A percentile compares a stretch with the other conserved stretches of the same genome.
Conservation (phyloP, 1,139 yeast species). For the Candida glucosophila region DNA sequence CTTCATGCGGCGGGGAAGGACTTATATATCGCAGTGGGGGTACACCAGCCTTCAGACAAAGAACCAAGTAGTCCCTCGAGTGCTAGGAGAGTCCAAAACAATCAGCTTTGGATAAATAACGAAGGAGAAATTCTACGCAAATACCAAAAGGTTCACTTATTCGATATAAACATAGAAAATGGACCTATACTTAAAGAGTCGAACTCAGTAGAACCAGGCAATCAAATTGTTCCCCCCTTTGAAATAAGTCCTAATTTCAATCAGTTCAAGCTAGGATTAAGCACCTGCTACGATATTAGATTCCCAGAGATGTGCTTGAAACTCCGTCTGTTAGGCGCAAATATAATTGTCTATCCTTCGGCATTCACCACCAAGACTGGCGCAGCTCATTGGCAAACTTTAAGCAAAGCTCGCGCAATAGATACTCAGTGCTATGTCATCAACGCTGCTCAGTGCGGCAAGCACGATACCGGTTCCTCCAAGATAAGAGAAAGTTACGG, state of each 20-base stretch:
- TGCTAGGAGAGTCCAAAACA: conserved; percentile 49
- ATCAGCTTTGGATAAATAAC: conserved; percentile 61
- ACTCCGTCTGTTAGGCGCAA: conserved; percentile 65
- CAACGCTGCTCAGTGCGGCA: conserved; percentile 88
- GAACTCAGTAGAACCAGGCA: conserved; percentile 76
- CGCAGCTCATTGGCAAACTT: conserved; percentile 76
- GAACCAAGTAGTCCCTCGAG: conserved; percentile 4
- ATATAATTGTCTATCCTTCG: conserved; percentile 73
- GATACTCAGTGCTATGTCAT: conserved; percentile 83
- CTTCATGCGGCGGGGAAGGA: conserved; percentile 10
- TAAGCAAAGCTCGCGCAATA: conserved; percentile 78
- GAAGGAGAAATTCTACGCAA: conserved; percentile 55
- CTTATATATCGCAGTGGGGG: conserved; percentile 47
- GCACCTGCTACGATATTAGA: conserved; percentile 81
- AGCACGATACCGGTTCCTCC: conserved; percentile 41
- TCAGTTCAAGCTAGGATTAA: conserved; percentile 57
- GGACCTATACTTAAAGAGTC: conserved; percentile 74
- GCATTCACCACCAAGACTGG: conserved; percentile 94
- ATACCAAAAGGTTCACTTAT: conserved; percentile 81
- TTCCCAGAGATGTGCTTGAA: conserved; percentile 75
- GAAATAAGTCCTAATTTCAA: conserved; percentile 7
- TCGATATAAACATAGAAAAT: conserved; percentile 75
- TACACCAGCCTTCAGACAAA: conserved; percentile 60
- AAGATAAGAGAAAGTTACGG: conserved; percentile 61
- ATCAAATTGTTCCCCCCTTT: conserved; percentile 45